Base-by-base conservation (phyloP, 176 grass and related monocot genomes). In the Oryza glaberrima region DNA sequence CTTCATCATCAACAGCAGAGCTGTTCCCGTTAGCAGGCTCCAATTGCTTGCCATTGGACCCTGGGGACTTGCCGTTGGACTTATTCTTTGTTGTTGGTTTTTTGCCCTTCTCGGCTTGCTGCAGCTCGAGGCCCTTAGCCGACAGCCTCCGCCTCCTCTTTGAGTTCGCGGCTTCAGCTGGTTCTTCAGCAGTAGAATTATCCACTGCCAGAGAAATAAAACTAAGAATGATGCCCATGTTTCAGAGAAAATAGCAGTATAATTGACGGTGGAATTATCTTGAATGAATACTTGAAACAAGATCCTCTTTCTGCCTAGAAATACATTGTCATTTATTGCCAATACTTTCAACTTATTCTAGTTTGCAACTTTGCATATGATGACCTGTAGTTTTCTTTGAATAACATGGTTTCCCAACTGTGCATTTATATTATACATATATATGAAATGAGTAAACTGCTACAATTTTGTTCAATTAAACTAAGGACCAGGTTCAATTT, bases 71-170 rank as follows among this genome's bases (percentile, higher is more conserved):
- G 23, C 82, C 81, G 0, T 85, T 92, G 8, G 88, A 63, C 82
- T 90, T 99, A 19, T 51, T 86, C 82, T 94, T 96, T 13, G 70
- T 72, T 66, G 67, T n/a, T 11, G 90, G 91, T 51, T 79, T 99
- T 81, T 84, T 82, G 64, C 83, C 91, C 75, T 96, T 99, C 26
- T 99, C 96, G 5, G 94, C 85, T 72, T 99, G 93, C 81, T 99
- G 89, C 86, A 96, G 26, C 81, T 96, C 96, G 64, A 96, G 88
- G 60, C 93, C 96, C 81, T 99, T 99, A 11, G 69, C 96, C 0
- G 96, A 94, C 19, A 92, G 91, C 78, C 90, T 95, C 69, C 96
- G 85, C 64, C 96, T 96, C 83, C 93, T 76, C 72, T 99, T 99
- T 38, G 78, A 60, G 51, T 86, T 92, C 7, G 87, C 38, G 4